Percentiles rank a stretch among this genome's conserved stretches.
These are phyloP conservation scores for cucumber (Cucumis sativus) DNA, from an alignment of 306 rosid genomes.

Conservation along the genomic window Cucumber_9930_V3 NC_026657.2:33960501-33961000, in stretches of 20 bases:
- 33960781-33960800: not conserved
- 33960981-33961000: slow-evolving; percentile 40
- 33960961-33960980: slow-evolving; percentile 51
- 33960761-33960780: not conserved
- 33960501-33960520: not conserved
- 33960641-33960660: too few species aligned
- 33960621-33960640: too few species aligned
- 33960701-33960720: not conserved
- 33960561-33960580: too few species aligned
- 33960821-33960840: not conserved
- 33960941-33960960: slow-evolving; percentile 34
- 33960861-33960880: not conserved
- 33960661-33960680: too few species aligned
- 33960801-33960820: not conserved
- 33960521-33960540: too few species aligned
- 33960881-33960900: not conserved
- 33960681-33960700: not conserved
- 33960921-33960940: slow-evolving; percentile 56
- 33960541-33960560: not conserved
- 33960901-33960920: slow-evolving; percentile 85
- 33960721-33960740: not conserved
- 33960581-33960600: too few species aligned
- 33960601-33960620: too few species aligned
- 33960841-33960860: not conserved
- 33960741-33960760: not conserved